Conservation (phyloP, 176 grass and related monocot genomes). For the Oryza coarctata region DNA sequence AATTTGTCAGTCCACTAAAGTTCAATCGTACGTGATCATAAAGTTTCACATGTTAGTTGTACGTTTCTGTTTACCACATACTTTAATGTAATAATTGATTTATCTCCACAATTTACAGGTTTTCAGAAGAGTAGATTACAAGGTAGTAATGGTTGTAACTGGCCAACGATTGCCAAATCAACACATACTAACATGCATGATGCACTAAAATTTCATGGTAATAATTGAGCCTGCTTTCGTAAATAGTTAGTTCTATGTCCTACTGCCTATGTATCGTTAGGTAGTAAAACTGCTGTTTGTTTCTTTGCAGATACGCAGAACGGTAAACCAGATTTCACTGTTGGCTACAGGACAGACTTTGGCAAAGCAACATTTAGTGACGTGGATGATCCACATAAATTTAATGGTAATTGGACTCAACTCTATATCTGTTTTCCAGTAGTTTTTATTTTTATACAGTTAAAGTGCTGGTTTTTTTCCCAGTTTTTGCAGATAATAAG, state of each 20-base stretch:
- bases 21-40: slow-evolving; percentile 30
- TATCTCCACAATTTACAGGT: slow-evolving; percentile 35
- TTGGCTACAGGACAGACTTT: background rate
- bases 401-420: slow-evolving; percentile 11
- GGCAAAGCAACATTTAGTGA: background rate
- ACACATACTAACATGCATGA: slow-evolving; percentile 15
- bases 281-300: background rate
- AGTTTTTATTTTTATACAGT: background rate
- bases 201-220: slow-evolving; percentile 43
- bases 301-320: slow-evolving; percentile 17
- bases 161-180: slow-evolving; percentile 25
- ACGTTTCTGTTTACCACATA: background rate
- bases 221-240: slow-evolving; percentile 12
- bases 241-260: slow-evolving; percentile 7
- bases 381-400: background rate
- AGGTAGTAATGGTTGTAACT: slow-evolving; percentile 6
- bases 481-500: slow-evolving; percentile 36
- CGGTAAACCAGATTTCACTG: background rate
- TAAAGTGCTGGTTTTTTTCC: slow-evolving; percentile 11
- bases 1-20: slow-evolving; percentile 46
- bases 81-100: slow-evolving; percentile 4
- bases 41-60: background rate
- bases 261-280: slow-evolving; percentile 9
- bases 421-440: slow-evolving; percentile 26
- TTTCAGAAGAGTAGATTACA: slow-evolving; percentile 10